Evolutionary conservation across 371 early-diverging fungal genomes (phyloP), one percentile per base, ranked within the genome.

Genomic region (Haplosporangium sp.): DNA sequence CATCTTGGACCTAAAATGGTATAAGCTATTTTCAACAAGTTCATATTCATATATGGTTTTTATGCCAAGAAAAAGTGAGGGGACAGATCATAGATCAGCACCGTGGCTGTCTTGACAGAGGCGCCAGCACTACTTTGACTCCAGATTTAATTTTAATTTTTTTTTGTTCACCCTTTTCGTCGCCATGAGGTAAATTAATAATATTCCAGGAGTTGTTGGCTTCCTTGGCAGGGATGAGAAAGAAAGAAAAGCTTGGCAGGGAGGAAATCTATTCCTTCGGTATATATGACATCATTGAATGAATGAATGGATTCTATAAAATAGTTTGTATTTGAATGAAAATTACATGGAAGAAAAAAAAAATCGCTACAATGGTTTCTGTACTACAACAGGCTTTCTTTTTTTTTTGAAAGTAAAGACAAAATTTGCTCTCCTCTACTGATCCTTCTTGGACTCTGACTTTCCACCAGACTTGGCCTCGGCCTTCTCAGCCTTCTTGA

Each of bases 401-500:
- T 4, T n/a, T 52, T 10, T 59, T 9, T 37, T 15, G 27, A 27
- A 27, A 27, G 27, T 27, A 27, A 27, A 27, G 27, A 27, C 27
- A 27, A 27, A 1, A 27, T 27, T 27, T 27, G 27, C 27, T 50
- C 39, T 60, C 19, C 42, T 64, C 75, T 86, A 88, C 47, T 79
- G 83, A 76, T 88, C 86, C 84, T 88, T 86, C 67, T 78, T 83
- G 63, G 86, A 83, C 59, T 82, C 77, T 53, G 77, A 79, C 66
- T 84, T 83, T 58, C 70, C 27, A 27, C 27, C 79, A 48, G 73
- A 65, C 79, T 78, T 74, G 34, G 52, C 37, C 72, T 73, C 76
- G 57, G 81, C 77, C 74, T 86, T 87, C 68, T 86, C 85, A 19
- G 84, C 86, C 66, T 83, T 85, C 74, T 88, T 87, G 67, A 85